Conservation (phyloP, 2,329 filamentous ascomycete genomes). For the Amauroascus niger region DNA sequence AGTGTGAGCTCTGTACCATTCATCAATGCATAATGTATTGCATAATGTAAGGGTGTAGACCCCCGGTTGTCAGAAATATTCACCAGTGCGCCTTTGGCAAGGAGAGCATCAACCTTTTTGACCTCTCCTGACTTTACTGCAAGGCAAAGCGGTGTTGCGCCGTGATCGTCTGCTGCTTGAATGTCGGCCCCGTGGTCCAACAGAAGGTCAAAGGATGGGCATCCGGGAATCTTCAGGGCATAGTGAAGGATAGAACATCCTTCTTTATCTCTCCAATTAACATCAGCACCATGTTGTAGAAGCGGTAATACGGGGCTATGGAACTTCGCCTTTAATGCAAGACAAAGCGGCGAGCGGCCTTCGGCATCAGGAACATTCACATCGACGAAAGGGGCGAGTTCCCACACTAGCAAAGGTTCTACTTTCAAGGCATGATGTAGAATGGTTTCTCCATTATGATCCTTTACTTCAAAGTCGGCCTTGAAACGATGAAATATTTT, state of each 20-base stretch:
- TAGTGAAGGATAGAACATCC: constrained; percentile 19
- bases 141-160: neutral
- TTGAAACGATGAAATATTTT: neutral
- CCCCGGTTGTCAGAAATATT: neutral
- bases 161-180: constrained; percentile 16
- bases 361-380: neutral
- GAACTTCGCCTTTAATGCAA: neutral
- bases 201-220: constrained; percentile 16
- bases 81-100: neutral
- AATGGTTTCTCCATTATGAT: constrained; percentile 15
- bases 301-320: constrained; percentile 12
- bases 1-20: neutral
- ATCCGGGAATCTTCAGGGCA: constrained; percentile 15
- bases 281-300: constrained; percentile 15
- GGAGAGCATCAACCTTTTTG: neutral
- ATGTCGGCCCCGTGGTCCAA: constrained; percentile 19
- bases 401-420: neutral
- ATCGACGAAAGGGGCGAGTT: neutral
- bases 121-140: neutral
- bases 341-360: neutral
- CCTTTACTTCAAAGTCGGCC: constrained; percentile 7
- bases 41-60: constrained; percentile 5
- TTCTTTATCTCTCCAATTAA: constrained; percentile 16
- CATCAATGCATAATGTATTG: neutral
- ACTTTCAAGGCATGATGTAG: constrained; percentile 16